A percentile compares a stretch with the other conserved stretches of the same genome.
These are phyloP conservation scores for Ganoderma lingzhi DNA, from an alignment of 1,284 basidiomycete species.

Conservation along the genomic window DNA sequence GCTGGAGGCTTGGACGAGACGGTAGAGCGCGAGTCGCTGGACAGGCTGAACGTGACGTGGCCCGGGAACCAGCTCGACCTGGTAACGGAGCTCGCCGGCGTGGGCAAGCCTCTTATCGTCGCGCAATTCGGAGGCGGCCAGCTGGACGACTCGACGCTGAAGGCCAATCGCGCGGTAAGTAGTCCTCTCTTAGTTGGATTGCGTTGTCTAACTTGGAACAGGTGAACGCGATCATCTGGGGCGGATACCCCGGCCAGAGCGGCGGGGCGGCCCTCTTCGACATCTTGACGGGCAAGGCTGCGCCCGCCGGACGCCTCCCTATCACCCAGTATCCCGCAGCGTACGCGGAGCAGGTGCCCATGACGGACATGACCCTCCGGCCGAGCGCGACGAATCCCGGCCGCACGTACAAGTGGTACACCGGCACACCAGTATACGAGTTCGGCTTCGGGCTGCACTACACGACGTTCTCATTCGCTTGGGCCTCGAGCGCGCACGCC, in stretches of 20 bases:
- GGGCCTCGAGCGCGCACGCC: slow-evolving; percentile 47
- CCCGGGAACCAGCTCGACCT: slow-evolving; percentile 57
- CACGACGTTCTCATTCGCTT: slow-evolving; percentile 56
- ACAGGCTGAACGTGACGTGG: slow-evolving; percentile 54
- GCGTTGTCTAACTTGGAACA: slow-evolving; percentile 27
- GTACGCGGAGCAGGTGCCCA: slow-evolving; percentile 56
- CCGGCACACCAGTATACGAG: slow-evolving; percentile 57
- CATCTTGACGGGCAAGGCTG: slow-evolving; percentile 56
- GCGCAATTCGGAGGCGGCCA: slow-evolving; percentile 66
- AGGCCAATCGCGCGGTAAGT: slow-evolving; percentile 51
- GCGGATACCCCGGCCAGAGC: slow-evolving; percentile 62
- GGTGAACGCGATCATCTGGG: slow-evolving; percentile 65
- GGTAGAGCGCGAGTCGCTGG: slow-evolving; percentile 59
- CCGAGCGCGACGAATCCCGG: slow-evolving; percentile 57
- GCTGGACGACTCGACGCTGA: slow-evolving; percentile 56
- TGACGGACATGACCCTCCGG: slow-evolving; percentile 66
- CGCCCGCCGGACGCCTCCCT: slow-evolving; percentile 62
- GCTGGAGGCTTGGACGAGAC: slow-evolving; percentile 58
- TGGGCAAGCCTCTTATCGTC: slow-evolving; percentile 60
- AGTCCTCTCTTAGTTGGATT: slow-evolving; percentile 31
- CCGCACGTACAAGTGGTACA: slow-evolving; percentile 65
- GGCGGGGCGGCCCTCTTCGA: slow-evolving; percentile 61
- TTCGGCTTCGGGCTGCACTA: slow-evolving; percentile 64
- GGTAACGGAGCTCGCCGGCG: slow-evolving; percentile 50
- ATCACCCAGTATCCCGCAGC: slow-evolving; percentile 61